Conservation (phyloP, 2,329 filamentous ascomycete species). For the Sporothrix brunneoviolacea region DNA sequence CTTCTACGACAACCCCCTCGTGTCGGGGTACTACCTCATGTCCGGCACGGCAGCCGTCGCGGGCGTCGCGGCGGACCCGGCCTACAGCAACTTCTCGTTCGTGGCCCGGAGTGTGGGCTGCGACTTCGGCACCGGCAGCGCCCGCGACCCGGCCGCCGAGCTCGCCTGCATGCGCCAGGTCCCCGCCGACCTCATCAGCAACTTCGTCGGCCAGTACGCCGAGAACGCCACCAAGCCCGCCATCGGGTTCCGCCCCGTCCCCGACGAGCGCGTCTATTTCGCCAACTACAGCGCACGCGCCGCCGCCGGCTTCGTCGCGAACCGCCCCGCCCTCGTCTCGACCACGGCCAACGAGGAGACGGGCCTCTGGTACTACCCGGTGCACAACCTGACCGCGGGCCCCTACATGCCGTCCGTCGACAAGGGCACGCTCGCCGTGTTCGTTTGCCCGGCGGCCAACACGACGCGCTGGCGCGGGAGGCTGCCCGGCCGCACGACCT, state of each 20-base stretch:
- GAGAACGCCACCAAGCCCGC: slow-evolving; percentile 21
- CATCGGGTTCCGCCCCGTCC: slow-evolving; percentile 23
- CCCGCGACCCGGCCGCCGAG: slow-evolving; percentile 23
- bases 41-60: slow-evolving; percentile 32
- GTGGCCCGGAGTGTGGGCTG: slow-evolving; percentile 30
- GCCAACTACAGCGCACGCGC: slow-evolving; percentile 25
- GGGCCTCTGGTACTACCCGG: slow-evolving; percentile 24
- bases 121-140: slow-evolving; percentile 17
- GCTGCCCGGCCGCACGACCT: slow-evolving; percentile 24
- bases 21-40: slow-evolving; percentile 34
- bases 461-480: slow-evolving; percentile 17
- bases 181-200: slow-evolving; percentile 24
- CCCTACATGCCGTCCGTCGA: slow-evolving; percentile 22
- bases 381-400: slow-evolving; percentile 24
- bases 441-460: slow-evolving; percentile 23
- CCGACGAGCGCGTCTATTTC: slow-evolving; percentile 27
- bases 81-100: slow-evolving; percentile 29
- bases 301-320: slow-evolving; percentile 21
- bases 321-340: slow-evolving; percentile 26
- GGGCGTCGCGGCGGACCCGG: slow-evolving; percentile 21
- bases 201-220: slow-evolving; percentile 27
- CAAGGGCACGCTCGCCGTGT: slow-evolving; percentile 19
- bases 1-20: slow-evolving; percentile 40
- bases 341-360: slow-evolving; percentile 28
- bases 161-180: slow-evolving; percentile 32